Conservation (phyloP, 306 rosid species). For the Oxytropis ochrocephala region DNA sequence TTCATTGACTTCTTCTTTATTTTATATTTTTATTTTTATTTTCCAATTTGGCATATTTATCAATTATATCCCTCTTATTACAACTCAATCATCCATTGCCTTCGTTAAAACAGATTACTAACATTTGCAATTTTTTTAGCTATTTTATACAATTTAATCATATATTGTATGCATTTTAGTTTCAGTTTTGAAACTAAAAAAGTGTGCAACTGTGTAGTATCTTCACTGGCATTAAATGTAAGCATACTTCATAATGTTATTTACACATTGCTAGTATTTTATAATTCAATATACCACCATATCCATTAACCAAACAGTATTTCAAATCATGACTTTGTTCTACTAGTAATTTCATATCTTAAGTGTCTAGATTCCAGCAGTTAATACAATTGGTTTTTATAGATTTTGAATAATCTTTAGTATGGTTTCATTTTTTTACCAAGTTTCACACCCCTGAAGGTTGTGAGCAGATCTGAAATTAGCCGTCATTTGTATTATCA, state of each 20-base stretch:
- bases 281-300: neutral
- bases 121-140: neutral
- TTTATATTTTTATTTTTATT: too few species aligned
- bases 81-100: neutral
- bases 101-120: neutral
- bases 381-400: neutral
- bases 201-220: neutral
- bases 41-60: neutral
- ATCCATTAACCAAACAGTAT: neutral
- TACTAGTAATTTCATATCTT: neutral
- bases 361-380: neutral
- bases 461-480: conserved; percentile 6
- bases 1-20: neutral
- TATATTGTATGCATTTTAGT: neutral
- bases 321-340: neutral
- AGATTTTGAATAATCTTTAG: neutral
- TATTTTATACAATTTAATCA: neutral
- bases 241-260: neutral
- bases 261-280: neutral
- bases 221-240: conserved; percentile 2
- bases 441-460: neutral
- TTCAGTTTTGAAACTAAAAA: neutral
- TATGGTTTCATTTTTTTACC: neutral
- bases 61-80: neutral
- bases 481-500: neutral